Base-by-base conservation (phyloP, 129 eudicot genomes). In the Artemisia annua region DNA sequence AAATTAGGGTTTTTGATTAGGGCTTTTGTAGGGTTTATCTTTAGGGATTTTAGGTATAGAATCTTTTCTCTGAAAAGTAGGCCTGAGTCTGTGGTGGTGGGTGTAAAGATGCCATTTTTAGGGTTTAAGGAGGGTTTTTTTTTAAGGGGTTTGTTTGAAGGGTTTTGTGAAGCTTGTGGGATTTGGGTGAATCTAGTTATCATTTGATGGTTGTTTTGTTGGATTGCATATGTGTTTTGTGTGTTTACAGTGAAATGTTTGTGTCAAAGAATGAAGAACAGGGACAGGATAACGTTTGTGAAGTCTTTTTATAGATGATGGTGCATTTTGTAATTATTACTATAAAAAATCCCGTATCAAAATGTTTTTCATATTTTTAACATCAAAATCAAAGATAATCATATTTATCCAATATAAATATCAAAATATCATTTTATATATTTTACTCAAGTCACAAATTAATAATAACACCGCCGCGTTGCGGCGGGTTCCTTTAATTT, bases 1-100 rank as follows among this genome's bases (percentile, higher is more conserved):
- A 94, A 72, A 70, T 84, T 74, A 3, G 99, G 99, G 86, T 94
- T 94, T 67, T 51, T 67, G 14, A 63, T 57, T 55, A 94, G 87
- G 87, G 97, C 99, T 83, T 90, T 90, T 56, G 71, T 51, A 52
- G 93, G 83, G 74, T 90, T 87, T 54, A 94, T 79, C 46, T 86
- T 81, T 13, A 90, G 84, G 81, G 87, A 54, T 81, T 75, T 63
- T 39, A 94, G 87, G 71, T 94, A 83, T 14, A 77, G 61, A 73
- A 94, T 71, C 51, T 94, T 94, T 57, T 80, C 66, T 13, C 96
- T 90, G 86, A 94, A 94, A 5, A 75, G 87, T 63, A 87, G 78
- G 76, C 96, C 97, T 73, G 87, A 50, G 81, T 84, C 91, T 55
- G 86, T 17, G 75, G 89, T 54, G 72, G 52, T 62, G 63, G 70